Evolutionary conservation across 1,284 basidiomycete genomes (phyloP), one percentile per base, ranked within the genome.

Genomic region (Ganoderma sinense): DNA sequence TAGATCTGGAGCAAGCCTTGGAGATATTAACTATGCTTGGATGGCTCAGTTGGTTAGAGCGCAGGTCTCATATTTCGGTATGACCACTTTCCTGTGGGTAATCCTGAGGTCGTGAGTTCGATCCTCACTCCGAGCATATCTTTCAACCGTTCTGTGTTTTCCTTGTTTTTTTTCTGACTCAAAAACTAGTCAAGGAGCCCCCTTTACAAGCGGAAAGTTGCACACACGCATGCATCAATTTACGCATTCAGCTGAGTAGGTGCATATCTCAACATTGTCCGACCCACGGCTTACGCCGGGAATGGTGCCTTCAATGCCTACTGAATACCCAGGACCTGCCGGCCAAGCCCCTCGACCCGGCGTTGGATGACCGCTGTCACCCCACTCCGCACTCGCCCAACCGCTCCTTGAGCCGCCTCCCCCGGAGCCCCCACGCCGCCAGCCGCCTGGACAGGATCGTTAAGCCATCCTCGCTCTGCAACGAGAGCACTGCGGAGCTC

Each of bases 331-430:
- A 85, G 86, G 13, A 89, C 83, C 26, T 80, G 81, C 69, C 85
- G 82, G 20, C 91, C 91, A 5, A 93, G 79, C 20, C 80, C 80
- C 79, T 92, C 87, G 11, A 93, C 90, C n/a, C 84, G 82, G 29
- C 78, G 80, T 73, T 92, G 91, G 29, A 92, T 75, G 39, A 89
- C 76, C 23, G 84, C 83, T 10, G 91, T 92, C 29, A 92, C 79
- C 60, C 85, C 83, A 64, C 86, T 86, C 68, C 91, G 82, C 63
- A 87, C 79, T 40, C 77, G 73, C 40, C 85, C 79, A 68, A 82
- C 78, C 67, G 74, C 58, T n/a, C 36, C 33, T n/a, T 8, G 39
- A 56, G 29, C 16, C 14, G 0, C 14, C 7, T 56, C 53, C 31
- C 40, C 69, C 58, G 67, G 71, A 43, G 71, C 76, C 65, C n/a